Conservation (phyloP, 2,329 filamentous ascomycete species). For the Canariomyces notabilis region DNA sequence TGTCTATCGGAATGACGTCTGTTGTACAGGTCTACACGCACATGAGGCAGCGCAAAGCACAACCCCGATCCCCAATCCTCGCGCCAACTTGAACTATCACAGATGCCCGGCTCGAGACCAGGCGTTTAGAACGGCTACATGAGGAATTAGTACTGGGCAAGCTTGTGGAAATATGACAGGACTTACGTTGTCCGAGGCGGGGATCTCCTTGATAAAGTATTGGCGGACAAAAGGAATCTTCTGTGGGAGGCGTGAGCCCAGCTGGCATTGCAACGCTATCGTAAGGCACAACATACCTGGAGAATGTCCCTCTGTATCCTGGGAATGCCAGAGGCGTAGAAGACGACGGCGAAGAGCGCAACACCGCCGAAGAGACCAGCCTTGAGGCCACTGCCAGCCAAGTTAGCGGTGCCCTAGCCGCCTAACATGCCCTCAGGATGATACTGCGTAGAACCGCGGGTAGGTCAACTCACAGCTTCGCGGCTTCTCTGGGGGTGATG, state of each 20-base stretch:
- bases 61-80: constrained; percentile 1
- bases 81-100: constrained; percentile 10
- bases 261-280: background rate
- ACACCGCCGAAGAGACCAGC: constrained; percentile 53
- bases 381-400: constrained; percentile 43
- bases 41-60: constrained; percentile 1
- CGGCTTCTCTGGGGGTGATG: constrained; percentile 44
- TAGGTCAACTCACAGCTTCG: constrained; percentile 46
- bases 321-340: constrained; percentile 58
- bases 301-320: constrained; percentile 56
- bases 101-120: background rate
- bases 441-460: background rate
- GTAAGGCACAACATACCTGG: constrained; percentile 38
- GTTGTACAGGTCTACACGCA: constrained; percentile 17
- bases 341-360: constrained; percentile 53
- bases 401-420: constrained; percentile 12
- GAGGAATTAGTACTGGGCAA: background rate
- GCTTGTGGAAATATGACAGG: too few relatives aligned
- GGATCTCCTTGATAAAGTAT: constrained; percentile 49
- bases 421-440: background rate
- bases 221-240: constrained; percentile 51
- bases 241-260: constrained; percentile 34
- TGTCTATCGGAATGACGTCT: constrained; percentile 18
- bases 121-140: constrained; percentile 25
- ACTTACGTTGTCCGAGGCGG: constrained; percentile 60